phyloP scores from a whole-genome alignment of 495 filamentous ascomycete species.

The Viridothelium virens region DNA sequence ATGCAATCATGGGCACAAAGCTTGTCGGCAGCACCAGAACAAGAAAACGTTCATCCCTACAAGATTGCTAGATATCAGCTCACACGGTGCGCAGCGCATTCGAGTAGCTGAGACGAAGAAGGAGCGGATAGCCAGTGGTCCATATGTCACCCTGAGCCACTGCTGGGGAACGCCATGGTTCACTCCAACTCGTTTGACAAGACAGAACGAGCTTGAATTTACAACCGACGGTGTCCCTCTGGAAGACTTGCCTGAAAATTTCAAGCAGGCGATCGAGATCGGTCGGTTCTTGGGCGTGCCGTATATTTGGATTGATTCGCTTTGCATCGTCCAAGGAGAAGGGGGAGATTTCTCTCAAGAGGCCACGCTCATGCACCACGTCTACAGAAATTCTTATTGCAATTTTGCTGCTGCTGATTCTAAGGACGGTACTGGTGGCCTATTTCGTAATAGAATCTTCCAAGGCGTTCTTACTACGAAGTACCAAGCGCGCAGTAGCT shows the following conservation, averaged over 20 bases:
- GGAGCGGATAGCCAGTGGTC: neutral
- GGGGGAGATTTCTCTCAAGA: slow-evolving; percentile 4
- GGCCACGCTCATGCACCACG: slow-evolving; percentile 7
- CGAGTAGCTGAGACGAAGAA: neutral
- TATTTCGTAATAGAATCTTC: slow-evolving; percentile 11
- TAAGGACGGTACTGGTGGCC: neutral
- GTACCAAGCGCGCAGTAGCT: neutral
- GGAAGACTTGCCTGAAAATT: neutral
- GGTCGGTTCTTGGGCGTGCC: neutral
- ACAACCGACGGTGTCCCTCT: neutral
- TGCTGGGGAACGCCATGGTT: neutral
- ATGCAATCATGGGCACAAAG: too few relatives aligned
- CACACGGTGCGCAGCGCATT: neutral
- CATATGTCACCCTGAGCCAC: neutral
- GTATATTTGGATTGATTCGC: slow-evolving; percentile 14
- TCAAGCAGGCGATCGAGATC: slow-evolving; percentile 10
- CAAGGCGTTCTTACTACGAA: neutral
- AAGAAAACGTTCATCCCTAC: too few relatives aligned
- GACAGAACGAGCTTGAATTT: neutral
- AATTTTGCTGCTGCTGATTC: slow-evolving; percentile 15
- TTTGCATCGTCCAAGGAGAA: slow-evolving; percentile 17
- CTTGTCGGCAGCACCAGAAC: too few relatives aligned
- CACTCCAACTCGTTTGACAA: too few relatives aligned
- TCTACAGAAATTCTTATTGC: slow-evolving; percentile 12
- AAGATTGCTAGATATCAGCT: neutral